Base-by-base conservation (phyloP, 1,284 basidiomycete genomes). In the Neonothopanus nambi region DNA sequence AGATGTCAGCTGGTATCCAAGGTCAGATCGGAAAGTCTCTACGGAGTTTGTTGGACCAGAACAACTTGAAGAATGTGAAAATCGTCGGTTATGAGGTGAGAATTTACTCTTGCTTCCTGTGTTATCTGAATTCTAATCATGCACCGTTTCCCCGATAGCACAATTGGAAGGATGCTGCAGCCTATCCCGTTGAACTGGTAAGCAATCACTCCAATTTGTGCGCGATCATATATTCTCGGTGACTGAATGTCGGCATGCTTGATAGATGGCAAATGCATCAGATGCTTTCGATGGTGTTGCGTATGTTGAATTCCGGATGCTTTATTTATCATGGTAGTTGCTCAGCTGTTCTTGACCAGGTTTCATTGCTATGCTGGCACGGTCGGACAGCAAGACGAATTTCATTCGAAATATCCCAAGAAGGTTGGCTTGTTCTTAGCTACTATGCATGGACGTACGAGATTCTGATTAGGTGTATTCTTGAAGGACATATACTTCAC, bases 351-450 rank as follows among this genome's bases (percentile, higher is more conserved):
- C 7, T 1, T 3, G 24, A 23, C 18, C 18, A 47, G 54, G 5
- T 73, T 71, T 56, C 71, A 72, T 54, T 72, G 71, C 54, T 73
- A 73, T 57, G 62, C 38, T 18, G 70, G 70, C 6, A 51, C 26
- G 11, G 63, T 65, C 11, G 33, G 42, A 4, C 49, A 66, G 5
- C 67, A 68, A 36, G 59, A 59, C 35, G 49, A 52, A 2, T 71
- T 71, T 55, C 60, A 62, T 46, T 55, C 56, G 24, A 61, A 63
- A 7, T 70, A 57, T 42, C 70, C 70, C 2, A 55, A 51, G 38
- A 69, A 69, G 41, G 67, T 57, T 46, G 12, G 6, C 7, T 5
- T 21, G 9, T 28, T 24, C 21, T 18, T 28, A 11, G 33, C 11
- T 17, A 7, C 38, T 17, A 33, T 35, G 8, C 20, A 17, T 7